Evolutionary conservation across 148 eudicot genomes (phyloP).

Genomic region (Heliamphora exappendiculata): DNA sequence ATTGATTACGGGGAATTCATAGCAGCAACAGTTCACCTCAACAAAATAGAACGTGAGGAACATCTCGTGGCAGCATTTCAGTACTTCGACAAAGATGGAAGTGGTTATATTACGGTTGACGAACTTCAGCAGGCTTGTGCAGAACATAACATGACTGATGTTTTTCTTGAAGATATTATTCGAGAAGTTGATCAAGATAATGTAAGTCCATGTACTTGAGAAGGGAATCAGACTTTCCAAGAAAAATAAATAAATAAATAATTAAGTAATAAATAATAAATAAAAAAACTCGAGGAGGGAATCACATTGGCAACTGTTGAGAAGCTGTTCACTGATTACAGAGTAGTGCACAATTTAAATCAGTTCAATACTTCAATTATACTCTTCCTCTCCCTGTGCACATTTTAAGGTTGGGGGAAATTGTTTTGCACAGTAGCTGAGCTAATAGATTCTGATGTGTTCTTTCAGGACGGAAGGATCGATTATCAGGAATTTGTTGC

Average conservation of each 20-base stretch:
- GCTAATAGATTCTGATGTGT: not conserved
- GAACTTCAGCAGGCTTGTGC: slow-evolving; percentile 84
- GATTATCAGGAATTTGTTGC: slow-evolving; percentile 89
- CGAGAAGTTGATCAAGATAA: slow-evolving; percentile 83
- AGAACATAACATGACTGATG: slow-evolving; percentile 60
- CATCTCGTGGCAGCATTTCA: slow-evolving; percentile 77
- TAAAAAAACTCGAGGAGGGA: too few species aligned
- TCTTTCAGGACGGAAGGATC: slow-evolving; percentile 67
- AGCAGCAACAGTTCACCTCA: slow-evolving; percentile 77
- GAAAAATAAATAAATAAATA: too few species aligned
- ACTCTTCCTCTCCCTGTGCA: too few species aligned
- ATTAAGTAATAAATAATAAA: too few species aligned
- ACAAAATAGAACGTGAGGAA: slow-evolving; percentile 78
- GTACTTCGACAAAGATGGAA: slow-evolving; percentile 88
- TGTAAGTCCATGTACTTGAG: slow-evolving; percentile 27
- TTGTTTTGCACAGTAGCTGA: not conserved
- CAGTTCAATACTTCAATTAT: not conserved
- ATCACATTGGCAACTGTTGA: not conserved
- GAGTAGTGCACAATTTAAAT: not conserved
- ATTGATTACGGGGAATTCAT: slow-evolving; percentile 85
- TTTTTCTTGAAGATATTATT: slow-evolving; percentile 59
- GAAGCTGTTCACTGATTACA: not conserved
- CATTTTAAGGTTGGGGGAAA: not conserved
- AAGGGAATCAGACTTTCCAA: not conserved
- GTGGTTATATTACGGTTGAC: slow-evolving; percentile 82